These are phyloP conservation scores for Botrytis byssoidea DNA, from an alignment of 2,329 filamentous ascomycete genomes.

Conservation along the genomic window DNA sequence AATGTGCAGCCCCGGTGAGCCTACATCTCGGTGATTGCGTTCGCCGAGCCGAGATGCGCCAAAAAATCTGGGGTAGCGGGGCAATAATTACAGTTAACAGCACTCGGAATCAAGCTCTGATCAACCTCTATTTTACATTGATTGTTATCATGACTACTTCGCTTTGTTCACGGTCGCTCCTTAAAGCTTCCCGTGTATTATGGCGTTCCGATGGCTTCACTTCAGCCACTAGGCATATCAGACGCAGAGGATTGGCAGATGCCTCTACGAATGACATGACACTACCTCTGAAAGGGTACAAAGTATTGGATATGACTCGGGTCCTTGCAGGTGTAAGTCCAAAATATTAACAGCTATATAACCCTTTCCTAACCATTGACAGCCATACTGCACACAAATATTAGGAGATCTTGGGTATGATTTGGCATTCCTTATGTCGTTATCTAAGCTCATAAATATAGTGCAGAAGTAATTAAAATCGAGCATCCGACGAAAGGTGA, in stretches of 20 bases:
- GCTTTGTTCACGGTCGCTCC: conserved; percentile 21
- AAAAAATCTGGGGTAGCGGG: conserved; percentile 25
- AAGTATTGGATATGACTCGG: conserved; percentile 94
- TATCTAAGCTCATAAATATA: conserved; percentile 41
- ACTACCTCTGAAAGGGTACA: conserved; percentile 77
- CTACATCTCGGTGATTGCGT: not conserved
- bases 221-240: conserved; percentile 19
- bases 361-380: conserved; percentile 20
- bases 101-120: conserved; percentile 7
- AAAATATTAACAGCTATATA: not conserved
- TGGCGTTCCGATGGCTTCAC: conserved; percentile 25
- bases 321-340: conserved; percentile 83
- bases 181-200: conserved; percentile 29
- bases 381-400: conserved; percentile 98
- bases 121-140: conserved; percentile 4
- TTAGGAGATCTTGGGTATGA: conserved; percentile 87
- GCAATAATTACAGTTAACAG: conserved; percentile 3
- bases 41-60: conserved; percentile 17
- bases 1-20: not conserved
- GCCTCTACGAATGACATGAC: conserved; percentile 41
- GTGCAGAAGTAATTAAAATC: conserved; percentile 95
- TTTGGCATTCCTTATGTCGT: conserved; percentile 23
- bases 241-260: conserved; percentile 30
- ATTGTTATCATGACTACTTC: conserved; percentile 24
- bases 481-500: conserved; percentile 91